Conservation (phyloP, 345 rosid species). For the Raphanus raphanistrum region DNA sequence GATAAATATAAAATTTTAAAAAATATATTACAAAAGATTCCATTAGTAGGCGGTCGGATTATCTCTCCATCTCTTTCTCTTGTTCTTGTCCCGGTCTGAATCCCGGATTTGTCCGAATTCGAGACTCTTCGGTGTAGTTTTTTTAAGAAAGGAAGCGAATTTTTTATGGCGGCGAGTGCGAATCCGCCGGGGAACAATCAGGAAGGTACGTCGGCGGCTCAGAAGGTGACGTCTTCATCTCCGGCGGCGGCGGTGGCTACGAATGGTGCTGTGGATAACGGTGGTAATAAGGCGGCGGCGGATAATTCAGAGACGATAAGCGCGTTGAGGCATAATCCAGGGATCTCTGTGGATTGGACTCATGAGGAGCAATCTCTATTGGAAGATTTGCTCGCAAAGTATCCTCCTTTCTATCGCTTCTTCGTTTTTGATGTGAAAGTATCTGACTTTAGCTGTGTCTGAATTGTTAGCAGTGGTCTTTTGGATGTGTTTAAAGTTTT, state of each 20-base stretch:
- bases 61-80: background rate
- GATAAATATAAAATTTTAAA: slow-evolving; percentile 3
- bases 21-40: slow-evolving; percentile 26
- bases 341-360: slow-evolving; percentile 66
- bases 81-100: slow-evolving; percentile 21
- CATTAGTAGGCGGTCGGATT: slow-evolving; percentile 14
- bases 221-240: slow-evolving; percentile 33
- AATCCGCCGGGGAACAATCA: slow-evolving; percentile 58
- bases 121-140: background rate
- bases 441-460: background rate
- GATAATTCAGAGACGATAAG: slow-evolving; percentile 49
- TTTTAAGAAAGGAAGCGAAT: background rate
- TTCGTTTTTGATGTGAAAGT: background rate
- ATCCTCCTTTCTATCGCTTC: background rate
- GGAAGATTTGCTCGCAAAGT: slow-evolving; percentile 73
- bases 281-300: slow-evolving; percentile 18
- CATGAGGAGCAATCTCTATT: slow-evolving; percentile 66
- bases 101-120: background rate
- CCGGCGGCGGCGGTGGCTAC: too few relatives aligned
- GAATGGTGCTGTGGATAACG: slow-evolving; percentile 48
- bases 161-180: slow-evolving; percentile 67
- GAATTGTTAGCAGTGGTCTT: background rate
- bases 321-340: slow-evolving; percentile 65
- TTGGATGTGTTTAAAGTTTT: too few relatives aligned
- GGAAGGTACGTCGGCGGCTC: slow-evolving; percentile 48